These are phyloP conservation scores for Camptophora hylomeconis DNA, from an alignment of 2,329 filamentous ascomycete genomes.

Conservation along the genomic window DNA sequence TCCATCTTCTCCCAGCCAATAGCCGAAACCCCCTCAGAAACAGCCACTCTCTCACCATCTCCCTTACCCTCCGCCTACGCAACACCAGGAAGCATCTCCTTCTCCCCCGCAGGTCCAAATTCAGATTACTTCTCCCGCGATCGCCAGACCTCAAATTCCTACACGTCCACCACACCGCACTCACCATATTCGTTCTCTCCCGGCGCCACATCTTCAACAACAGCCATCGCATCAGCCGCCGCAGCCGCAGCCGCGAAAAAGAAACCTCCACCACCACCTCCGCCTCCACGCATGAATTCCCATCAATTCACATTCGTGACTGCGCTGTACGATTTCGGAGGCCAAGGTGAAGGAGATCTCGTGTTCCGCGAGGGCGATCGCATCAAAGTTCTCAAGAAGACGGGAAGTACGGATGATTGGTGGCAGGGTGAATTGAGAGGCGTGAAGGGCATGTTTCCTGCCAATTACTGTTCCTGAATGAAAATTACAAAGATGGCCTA, in stretches of 20 bases:
- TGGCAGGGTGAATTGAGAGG: constrained; percentile 70
- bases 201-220: constrained; percentile 3
- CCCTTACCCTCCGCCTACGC: constrained; percentile 19
- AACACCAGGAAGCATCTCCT: constrained; percentile 17
- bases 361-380: constrained; percentile 64
- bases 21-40: constrained; percentile 20
- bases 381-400: constrained; percentile 67
- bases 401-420: constrained; percentile 71
- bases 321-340: constrained; percentile 63
- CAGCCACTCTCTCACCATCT: constrained; percentile 11
- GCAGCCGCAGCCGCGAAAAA: constrained; percentile 44
- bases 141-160: constrained; percentile 26
- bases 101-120: constrained; percentile 29
- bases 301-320: constrained; percentile 44
- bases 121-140: constrained; percentile 33
- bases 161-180: constrained; percentile 29
- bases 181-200: constrained; percentile 17
- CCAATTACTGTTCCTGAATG: constrained; percentile 80
- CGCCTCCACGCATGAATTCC: constrained; percentile 46
- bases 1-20: constrained; percentile 21
- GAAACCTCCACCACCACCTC: constrained; percentile 63
- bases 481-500: no score
- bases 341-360: constrained; percentile 57
- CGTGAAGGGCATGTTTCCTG: constrained; percentile 59
- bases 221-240: constrained; percentile 17